Percentiles rank a stretch among this genome's conserved stretches.
Evolutionary conservation across 805 yeast genomes (phyloP).

Genomic region (Teunomyces cretensis): DNA sequence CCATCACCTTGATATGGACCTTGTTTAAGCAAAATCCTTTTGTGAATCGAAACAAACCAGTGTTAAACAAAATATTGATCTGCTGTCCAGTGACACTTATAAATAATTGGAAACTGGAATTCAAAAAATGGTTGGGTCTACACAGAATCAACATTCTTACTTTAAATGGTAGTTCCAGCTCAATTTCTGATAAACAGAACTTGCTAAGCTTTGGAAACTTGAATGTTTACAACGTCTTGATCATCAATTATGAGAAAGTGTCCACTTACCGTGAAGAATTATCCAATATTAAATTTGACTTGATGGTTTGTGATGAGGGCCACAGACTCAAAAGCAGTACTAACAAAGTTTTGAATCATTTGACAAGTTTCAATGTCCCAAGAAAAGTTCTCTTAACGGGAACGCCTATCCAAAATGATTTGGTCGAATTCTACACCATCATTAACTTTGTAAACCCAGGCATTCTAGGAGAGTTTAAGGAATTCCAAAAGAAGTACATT

Average conservation of each 20-base stretch:
- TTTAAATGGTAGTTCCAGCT: conserved; percentile 48
- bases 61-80: conserved; percentile 61
- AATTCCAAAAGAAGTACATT: conserved; percentile 61
- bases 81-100: conserved; percentile 92
- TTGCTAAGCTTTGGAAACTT: conserved; percentile 63
- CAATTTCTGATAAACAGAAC: conserved; percentile 54
- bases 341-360: conserved; percentile 67
- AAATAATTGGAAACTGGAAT: conserved; percentile 84
- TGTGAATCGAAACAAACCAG: conserved; percentile 25
- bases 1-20: conserved; percentile 84
- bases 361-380: conserved; percentile 54
- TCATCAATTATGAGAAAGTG: conserved; percentile 86
- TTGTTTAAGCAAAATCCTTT: conserved; percentile 64
- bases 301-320: conserved; percentile 92
- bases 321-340: conserved; percentile 78
- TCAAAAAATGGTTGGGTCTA: conserved; percentile 80
- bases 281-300: conserved; percentile 50
- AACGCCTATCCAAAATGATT: conserved; percentile 92
- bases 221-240: conserved; percentile 75
- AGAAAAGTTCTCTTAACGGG: conserved; percentile 75
- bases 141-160: conserved; percentile 67
- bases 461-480: conserved; percentile 59
- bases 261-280: conserved; percentile 53
- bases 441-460: conserved; percentile 86
- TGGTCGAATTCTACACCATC: conserved; percentile 77